Percentiles rank a stretch among this genome's conserved stretches.
Evolutionary conservation across 495 filamentous ascomycete species (phyloP).

Genomic region (Neurospora sp.): DNA sequence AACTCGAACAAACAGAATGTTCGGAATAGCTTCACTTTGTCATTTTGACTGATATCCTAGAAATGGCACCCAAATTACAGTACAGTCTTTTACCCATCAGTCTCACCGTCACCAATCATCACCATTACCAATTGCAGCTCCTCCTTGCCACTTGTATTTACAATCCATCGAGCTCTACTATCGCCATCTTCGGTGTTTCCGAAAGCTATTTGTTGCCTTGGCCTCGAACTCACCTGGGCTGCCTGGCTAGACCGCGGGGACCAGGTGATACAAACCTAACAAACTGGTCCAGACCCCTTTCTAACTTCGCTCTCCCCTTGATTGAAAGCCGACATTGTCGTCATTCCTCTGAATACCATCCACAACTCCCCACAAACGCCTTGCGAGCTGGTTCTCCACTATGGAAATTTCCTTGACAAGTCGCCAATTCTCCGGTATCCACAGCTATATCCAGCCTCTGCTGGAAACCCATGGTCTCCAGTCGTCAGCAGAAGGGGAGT

Average conservation of each 20-base stretch:
- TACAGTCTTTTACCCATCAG: not conserved
- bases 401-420: not conserved
- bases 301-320: not conserved
- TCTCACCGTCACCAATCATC: not conserved
- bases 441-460: not conserved
- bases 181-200: not conserved
- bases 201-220: not conserved
- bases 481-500: not conserved
- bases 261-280: not conserved
- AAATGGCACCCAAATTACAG: not conserved
- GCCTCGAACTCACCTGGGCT: not conserved
- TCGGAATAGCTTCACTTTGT: not conserved
- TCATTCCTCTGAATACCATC: not conserved
- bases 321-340: not conserved
- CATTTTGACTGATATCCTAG: not conserved
- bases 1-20: not conserved
- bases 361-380: not conserved
- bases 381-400: not conserved
- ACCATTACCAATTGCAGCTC: not conserved
- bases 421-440: not conserved
- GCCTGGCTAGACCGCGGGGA: not conserved
- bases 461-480: not conserved
- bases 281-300: not conserved
- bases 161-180: not conserved
- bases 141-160: not conserved